These are phyloP conservation scores for Pythium vanterpoolii DNA, from an alignment of 352 stramenopile species.

Conservation along the genomic window DNA sequence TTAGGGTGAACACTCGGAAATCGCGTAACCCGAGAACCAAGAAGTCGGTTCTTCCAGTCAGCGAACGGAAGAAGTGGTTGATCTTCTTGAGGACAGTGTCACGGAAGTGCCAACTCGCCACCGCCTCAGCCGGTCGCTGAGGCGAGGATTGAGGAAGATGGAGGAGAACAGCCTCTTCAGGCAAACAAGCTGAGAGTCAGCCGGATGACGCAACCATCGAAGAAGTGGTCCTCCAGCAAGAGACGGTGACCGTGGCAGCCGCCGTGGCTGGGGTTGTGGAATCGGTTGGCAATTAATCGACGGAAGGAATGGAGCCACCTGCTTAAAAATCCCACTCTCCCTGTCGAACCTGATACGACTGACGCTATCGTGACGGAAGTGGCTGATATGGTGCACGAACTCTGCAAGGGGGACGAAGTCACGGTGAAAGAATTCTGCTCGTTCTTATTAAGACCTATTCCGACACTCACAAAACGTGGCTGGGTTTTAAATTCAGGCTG, in stretches of 20 bases:
- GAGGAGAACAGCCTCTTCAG: background rate
- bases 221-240: background rate
- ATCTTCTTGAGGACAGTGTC: background rate
- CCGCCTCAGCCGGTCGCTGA: background rate
- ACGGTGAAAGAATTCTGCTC: slow-evolving; percentile 5
- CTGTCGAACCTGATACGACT: background rate
- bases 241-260: background rate
- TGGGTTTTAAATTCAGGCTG: slow-evolving; percentile 1
- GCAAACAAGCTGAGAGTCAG: background rate
- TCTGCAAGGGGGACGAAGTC: background rate
- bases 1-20: background rate
- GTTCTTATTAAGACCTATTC: slow-evolving; percentile 1
- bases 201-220: background rate
- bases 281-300: background rate
- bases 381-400: background rate
- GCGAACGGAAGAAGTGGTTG: background rate
- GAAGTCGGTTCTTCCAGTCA: background rate
- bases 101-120: background rate
- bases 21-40: background rate
- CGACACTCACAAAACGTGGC: slow-evolving; percentile 5
- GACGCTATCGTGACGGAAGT: background rate
- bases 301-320: no score
- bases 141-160: background rate
- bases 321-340: background rate
- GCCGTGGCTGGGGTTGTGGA: background rate